Conservation (phyloP, 441 rosid genomes). For the Isatis lusitanica region DNA sequence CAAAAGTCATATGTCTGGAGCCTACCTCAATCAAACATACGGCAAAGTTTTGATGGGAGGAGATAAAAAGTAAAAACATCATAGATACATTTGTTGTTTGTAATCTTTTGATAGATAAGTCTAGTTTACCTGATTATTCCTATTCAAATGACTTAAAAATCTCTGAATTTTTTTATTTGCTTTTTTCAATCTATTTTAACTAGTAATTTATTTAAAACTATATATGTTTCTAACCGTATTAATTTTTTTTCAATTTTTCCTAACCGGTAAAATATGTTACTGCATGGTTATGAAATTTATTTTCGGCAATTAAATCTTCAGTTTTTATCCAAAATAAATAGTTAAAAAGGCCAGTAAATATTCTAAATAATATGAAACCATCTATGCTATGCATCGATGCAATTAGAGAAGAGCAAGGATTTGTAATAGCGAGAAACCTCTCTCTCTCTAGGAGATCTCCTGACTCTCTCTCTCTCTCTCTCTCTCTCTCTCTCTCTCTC, state of each 20-base stretch:
- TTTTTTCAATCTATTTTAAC: too few species aligned
- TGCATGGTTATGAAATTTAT: too few species aligned
- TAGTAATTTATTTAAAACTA: too few species aligned
- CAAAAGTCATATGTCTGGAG: background rate
- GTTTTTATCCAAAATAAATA: too few species aligned
- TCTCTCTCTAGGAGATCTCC: conserved; percentile 6
- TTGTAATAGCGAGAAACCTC: conserved; percentile 14
- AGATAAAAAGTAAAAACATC: background rate
- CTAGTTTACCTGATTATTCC: too few species aligned
- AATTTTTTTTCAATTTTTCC: background rate
- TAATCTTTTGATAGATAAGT: too few species aligned
- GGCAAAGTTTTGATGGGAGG: background rate
- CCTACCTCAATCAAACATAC: background rate
- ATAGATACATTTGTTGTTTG: too few species aligned
- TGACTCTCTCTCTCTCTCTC: background rate
- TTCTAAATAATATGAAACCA: background rate
- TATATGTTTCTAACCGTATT: background rate
- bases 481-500: conserved; percentile 14
- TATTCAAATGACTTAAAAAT: too few species aligned
- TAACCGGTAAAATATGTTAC: background rate
- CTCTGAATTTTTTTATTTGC: too few species aligned
- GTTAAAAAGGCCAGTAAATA: background rate
- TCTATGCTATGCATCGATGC: background rate
- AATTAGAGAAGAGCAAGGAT: conserved; percentile 12
- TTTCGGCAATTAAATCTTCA: too few species aligned